These are phyloP conservation scores for Misopates orontium DNA, from an alignment of 257 asterid species.

Conservation along the genomic window DNA sequence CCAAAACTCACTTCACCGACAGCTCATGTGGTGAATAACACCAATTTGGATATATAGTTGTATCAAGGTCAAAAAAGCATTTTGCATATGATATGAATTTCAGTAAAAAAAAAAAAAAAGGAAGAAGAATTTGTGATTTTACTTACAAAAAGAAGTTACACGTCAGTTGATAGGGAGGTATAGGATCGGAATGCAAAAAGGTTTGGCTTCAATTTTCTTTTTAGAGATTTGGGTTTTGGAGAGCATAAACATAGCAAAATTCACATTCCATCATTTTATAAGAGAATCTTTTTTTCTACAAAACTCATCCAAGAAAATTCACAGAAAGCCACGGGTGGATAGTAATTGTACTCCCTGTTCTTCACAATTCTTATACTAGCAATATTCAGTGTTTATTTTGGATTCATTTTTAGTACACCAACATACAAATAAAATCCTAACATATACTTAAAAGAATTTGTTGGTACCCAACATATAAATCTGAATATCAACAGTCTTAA, in stretches of 20 bases:
- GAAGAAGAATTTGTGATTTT: background rate
- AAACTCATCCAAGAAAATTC: background rate
- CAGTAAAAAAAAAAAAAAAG: background rate
- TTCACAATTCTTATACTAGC: background rate
- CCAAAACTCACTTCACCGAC: background rate
- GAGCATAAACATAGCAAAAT: background rate
- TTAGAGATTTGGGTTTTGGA: slow-evolving; percentile 2
- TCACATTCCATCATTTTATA: slow-evolving; percentile 18
- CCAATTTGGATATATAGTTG: slow-evolving; percentile 4
- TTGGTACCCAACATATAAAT: background rate
- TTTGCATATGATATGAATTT: slow-evolving; percentile 2
- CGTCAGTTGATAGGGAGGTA: background rate
- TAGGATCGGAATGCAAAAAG: background rate
- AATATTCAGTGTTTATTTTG: too few relatives aligned
- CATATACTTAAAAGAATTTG: too few relatives aligned
- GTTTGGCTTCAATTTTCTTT: background rate
- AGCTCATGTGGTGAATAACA: background rate
- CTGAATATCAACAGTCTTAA: background rate
- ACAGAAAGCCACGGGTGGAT: background rate
- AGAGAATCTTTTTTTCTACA: slow-evolving; percentile 8
- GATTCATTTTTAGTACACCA: too few relatives aligned
- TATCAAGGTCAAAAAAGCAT: slow-evolving; percentile 11
- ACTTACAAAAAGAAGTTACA: background rate
- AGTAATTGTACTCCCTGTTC: background rate
- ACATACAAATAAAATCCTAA: too few relatives aligned